Evolutionary conservation across 805 yeast genomes (phyloP), one percentile per base, ranked within the genome.

Genomic region (Yamadazyma laniorum): DNA sequence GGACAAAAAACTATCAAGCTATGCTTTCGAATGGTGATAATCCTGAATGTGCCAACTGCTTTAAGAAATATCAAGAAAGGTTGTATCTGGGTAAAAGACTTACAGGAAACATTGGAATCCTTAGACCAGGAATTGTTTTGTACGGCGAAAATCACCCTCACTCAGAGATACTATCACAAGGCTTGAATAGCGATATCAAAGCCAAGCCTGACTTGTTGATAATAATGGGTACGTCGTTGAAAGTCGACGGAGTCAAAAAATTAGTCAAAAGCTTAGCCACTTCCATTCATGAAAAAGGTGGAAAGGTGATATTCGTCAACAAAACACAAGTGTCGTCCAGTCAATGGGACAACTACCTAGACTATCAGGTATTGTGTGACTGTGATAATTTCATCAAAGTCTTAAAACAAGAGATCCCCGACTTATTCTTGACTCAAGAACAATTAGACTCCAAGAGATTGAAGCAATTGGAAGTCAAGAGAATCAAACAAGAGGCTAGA

Each of bases 101-200:
- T 6, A 78, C 85, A 1, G 82, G 86, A 0, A 67, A 68, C 29
- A 76, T 82, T 4, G 99, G 99, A 0, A 61, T 78, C 18, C 63
- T 93, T 30, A 72, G 96, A 40, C 99, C 99, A 4, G 84, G 84
- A 51, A 89, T 91, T 41, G 95, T 91, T 1, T 69, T 91, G 16
- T 91, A 91, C 58, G 97, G 97, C 2, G 98, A 91, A 55, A 82
- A 89, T 51, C 98, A 91, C 59, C 96, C 96, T 1, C 78, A 79
- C 45, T 80, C 89, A 4, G 96, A 87, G 44, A 63, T 70, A n/a
- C 79, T 91, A 29, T 84, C 95, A 2, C 72, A 71, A 32, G 88
- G 89, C 6, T 61, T 86, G 27, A 72, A 67, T 34, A 67, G 74
- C 15, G 98, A 91, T 61, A 53, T 87, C 41, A 70, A 66, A 43